Base-by-base conservation (phyloP, 176 grass and related monocot genomes). In the Juncus effusus region DNA sequence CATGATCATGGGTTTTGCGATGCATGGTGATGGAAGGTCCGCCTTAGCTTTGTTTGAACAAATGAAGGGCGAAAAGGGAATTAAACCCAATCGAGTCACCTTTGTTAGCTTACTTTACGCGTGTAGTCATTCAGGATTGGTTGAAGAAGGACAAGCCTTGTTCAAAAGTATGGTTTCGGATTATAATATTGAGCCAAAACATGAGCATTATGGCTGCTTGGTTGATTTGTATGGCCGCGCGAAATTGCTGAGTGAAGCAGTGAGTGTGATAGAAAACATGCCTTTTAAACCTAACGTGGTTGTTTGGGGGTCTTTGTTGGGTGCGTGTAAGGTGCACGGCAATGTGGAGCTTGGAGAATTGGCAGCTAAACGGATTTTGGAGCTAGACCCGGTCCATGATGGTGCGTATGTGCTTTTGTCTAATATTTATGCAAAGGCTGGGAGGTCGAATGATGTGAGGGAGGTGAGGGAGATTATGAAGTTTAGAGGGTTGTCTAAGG, bases 1-100 rank as follows among this genome's bases (percentile, higher is more conserved):
- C 84, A 97, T 89, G 82, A 97, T 97, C 59, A 61, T 78, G 70
- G 82, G 82, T 11, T 84, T 77, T 81, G 93, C 93, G 61, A 86
- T 80, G 80, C 93, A 92, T 59, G 93, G 85, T 44, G 77, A 92
- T 84, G 82, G 82, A 36, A 89, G 19, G 63, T 83, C 77, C 0
- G 75, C 93, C 28, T 60, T 97, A 59, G 53, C 9, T 64, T 70
- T 92, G 13, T 97, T 92, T 77, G 78, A 86, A 52, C 39, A 47
- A 49, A 97, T 97, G 93, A 84, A 51, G 77, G 70, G 13, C 36
- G 84, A 91, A 65, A 56, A 58, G 54, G 82, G 72, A 19, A 56
- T 80, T 61, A 70, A 86, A 55, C 88, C 93, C 12, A 92, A 97
- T 75, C 64, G 65, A 14, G 85, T 97, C 54, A 92, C 93, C 42